Base-by-base conservation (phyloP, 345 rosid genomes). In the Pistacia atlantica region DNA sequence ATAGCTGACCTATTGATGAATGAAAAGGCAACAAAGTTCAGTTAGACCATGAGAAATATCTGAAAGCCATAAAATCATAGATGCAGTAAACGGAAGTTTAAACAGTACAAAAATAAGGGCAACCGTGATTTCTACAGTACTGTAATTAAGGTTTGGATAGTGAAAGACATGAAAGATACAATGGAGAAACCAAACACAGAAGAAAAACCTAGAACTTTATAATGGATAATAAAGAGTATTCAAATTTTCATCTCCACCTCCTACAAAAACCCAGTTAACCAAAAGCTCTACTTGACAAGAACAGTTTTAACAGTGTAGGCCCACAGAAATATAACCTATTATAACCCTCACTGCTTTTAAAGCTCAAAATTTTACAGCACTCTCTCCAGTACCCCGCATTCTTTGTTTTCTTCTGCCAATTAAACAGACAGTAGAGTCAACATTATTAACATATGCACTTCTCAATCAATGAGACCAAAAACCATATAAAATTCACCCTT, bases 231-330 rank as follows among this genome's bases (percentile, higher is more conserved):
- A 51, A 77, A 70, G 74, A 78, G 67, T 54, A 75, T 48, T 82
- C 83, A 78, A 76, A 73, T 77, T 82, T 74, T 77, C 78, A 85
- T 83, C 86, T 85, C 77, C 77, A 80, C 73, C 78, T 82, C 77
- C 81, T 84, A 83, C 84, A 81, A 85, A 72, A 78, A 63, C 71
- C 74, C 81, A 67, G 62, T 72, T 65, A 82, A 79, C 80, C 80
- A 58, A 68, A 63, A 77, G 59, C 78, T 82, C 69, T 66, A 69
- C 84, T 84, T 85, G 89, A 85, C 38, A 77, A 78, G 65, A 77
- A 84, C 89, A 86, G 84, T 84, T 92, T 86, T 90, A 69, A 88
- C 92, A 76, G 85, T 81, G 80, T 70, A 85, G 84, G 80, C 84
- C 84, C 86, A 84, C 91, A 76, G 67, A 83, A 76, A 65, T 37